Evolutionary conservation across 371 early-diverging fungal species (phyloP).

Genomic region (Mortierella sp.): DNA sequence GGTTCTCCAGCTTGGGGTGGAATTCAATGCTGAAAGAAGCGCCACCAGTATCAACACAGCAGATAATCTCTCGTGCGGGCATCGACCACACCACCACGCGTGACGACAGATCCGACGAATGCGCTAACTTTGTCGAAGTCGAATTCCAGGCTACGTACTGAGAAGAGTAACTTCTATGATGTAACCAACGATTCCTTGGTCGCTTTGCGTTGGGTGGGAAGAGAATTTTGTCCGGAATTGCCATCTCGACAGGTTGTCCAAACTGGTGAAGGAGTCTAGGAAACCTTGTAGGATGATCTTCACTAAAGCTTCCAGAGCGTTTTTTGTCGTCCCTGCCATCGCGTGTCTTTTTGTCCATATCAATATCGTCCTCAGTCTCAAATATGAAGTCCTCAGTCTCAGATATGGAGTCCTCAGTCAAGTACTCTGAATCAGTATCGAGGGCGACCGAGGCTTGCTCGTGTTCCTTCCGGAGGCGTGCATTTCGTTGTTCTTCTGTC

Average conservation of each 20-base stretch:
- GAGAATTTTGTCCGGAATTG: constrained; percentile 27
- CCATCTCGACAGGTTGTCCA: constrained; percentile 27
- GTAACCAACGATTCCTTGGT: too few species aligned
- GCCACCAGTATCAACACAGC: constrained; percentile 65
- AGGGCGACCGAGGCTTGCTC: constrained; percentile 1
- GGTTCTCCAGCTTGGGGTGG: constrained; percentile 66
- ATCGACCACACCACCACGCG: constrained; percentile 65
- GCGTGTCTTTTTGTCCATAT: not conserved
- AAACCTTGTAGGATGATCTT: not conserved
- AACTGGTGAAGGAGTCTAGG: constrained; percentile 38
- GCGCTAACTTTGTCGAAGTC: constrained; percentile 67
- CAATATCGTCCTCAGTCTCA: constrained; percentile 8
- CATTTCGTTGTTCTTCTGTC: constrained; percentile 37
- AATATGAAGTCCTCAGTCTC: constrained; percentile 18
- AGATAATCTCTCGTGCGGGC: constrained; percentile 57
- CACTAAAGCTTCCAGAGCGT: not conserved
- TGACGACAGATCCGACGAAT: constrained; percentile 66
- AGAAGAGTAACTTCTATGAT: constrained; percentile 41
- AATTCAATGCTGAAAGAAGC: constrained; percentile 65
- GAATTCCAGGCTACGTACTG: constrained; percentile 71
- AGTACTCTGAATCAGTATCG: constrained; percentile 27
- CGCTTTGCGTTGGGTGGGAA: constrained; percentile 7
- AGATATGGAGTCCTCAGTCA: constrained; percentile 16
- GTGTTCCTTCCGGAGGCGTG: constrained; percentile 19
- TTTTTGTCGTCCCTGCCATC: not conserved